Evolutionary conservation across 2,329 filamentous ascomycete species (phyloP).

Genomic region (Phoma sp.): DNA sequence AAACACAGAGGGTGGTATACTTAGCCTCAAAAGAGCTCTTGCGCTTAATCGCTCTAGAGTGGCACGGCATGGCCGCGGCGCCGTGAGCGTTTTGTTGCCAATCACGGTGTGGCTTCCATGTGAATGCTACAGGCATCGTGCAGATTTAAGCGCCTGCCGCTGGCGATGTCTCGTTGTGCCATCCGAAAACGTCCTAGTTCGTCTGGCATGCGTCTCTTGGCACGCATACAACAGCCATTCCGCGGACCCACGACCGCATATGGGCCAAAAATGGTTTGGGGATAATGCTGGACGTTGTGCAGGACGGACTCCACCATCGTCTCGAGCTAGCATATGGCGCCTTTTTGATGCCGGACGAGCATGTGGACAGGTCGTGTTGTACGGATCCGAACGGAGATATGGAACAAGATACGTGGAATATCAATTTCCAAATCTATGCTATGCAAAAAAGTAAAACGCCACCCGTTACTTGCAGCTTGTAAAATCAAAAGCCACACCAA

Average conservation of each 20-base stretch:
- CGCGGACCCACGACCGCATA: slow-evolving; percentile 21
- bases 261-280: slow-evolving; percentile 30
- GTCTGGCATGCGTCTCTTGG: slow-evolving; percentile 22
- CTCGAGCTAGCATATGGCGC: not conserved
- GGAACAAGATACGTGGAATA: not conserved
- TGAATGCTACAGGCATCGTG: slow-evolving; percentile 23
- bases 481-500: not conserved
- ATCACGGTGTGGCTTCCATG: slow-evolving; percentile 19
- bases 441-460: not conserved
- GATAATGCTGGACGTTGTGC: slow-evolving; percentile 22
- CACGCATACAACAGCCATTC: slow-evolving; percentile 21
- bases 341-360: not conserved
- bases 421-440: not conserved
- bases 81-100: slow-evolving; percentile 29
- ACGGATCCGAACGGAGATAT: not conserved
- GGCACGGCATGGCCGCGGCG: slow-evolving; percentile 30
- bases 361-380: not conserved
- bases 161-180: slow-evolving; percentile 24
- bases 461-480: not conserved
- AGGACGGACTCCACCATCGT: slow-evolving; percentile 1
- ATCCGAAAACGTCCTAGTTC: slow-evolving; percentile 16
- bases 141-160: slow-evolving; percentile 27
- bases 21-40: slow-evolving; percentile 33
- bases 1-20: slow-evolving; percentile 7
- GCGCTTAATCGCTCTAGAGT: slow-evolving; percentile 37